Evolutionary conservation across 768 basidiomycete genomes (phyloP).

Genomic region (Mycena albidolilacea): DNA sequence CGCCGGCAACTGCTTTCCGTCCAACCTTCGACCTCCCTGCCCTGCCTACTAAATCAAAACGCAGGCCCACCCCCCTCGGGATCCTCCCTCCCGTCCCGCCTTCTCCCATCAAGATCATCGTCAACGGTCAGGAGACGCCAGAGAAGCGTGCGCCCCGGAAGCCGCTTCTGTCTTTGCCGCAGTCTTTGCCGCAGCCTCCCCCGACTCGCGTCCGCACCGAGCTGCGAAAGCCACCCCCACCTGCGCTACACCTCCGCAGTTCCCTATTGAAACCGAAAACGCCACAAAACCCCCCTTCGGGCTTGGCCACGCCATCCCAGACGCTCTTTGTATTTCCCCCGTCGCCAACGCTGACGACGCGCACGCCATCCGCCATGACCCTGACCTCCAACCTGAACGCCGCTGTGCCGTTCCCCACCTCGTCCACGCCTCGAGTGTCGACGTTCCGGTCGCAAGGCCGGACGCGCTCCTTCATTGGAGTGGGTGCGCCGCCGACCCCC

Average conservation of each 20-base stretch:
- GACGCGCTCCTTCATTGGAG: conserved; percentile 81
- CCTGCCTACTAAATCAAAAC: conserved; percentile 64
- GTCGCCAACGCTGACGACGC: conserved; percentile 71
- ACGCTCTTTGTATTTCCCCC: conserved; percentile 92
- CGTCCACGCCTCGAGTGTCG: conserved; percentile 79
- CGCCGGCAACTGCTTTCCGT: conserved; percentile 67
- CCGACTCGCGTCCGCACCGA: conserved; percentile 67
- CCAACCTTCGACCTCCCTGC: conserved; percentile 63
- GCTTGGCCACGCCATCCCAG: conserved; percentile 76
- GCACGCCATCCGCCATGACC: conserved; percentile 87
- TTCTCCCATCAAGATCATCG: conserved; percentile 74
- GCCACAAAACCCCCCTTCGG: conserved; percentile 44
- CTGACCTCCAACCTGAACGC: conserved; percentile 73
- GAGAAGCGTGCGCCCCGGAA: conserved; percentile 39
- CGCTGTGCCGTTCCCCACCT: conserved; percentile 61
- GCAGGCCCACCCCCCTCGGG: conserved; percentile 73
- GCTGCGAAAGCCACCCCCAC: conserved; percentile 68
- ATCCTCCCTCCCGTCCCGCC: conserved; percentile 81
- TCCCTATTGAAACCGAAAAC: conserved; percentile 52
- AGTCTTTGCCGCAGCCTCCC: conserved; percentile 40
- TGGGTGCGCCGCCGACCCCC: conserved; percentile 77
- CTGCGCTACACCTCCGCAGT: conserved; percentile 69
- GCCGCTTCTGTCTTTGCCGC: conserved; percentile 46
- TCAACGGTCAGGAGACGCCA: conserved; percentile 46
- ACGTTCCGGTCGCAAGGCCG: conserved; percentile 77